A percentile compares a stretch with the other conserved stretches of the same genome.
phyloP scores from a whole-genome alignment of 768 basidiomycete species.

The Leccinum fibrillosum region DNA sequence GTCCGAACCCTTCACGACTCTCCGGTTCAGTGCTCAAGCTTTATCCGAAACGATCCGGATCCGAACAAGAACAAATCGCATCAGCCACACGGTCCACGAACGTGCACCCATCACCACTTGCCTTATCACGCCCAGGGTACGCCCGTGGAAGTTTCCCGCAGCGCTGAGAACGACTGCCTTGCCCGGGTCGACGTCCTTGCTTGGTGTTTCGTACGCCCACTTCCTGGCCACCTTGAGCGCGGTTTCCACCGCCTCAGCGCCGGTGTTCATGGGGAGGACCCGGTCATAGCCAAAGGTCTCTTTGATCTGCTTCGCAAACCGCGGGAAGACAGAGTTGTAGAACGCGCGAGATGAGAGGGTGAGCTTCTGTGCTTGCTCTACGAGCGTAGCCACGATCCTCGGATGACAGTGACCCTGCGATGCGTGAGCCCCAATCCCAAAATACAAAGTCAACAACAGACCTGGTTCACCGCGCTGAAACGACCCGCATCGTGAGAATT shows the following conservation, averaged over 20 bases:
- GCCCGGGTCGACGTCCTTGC: constrained; percentile 47
- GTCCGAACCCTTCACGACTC: constrained; percentile 83
- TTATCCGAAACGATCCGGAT: constrained; percentile 10
- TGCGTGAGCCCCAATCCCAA: constrained; percentile 1
- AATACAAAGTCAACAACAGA: constrained; percentile 30
- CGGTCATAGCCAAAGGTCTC: constrained; percentile 89
- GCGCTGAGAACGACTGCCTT: constrained; percentile 84
- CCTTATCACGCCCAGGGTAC: constrained; percentile 88
- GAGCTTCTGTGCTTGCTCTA: constrained; percentile 82
- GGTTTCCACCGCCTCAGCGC: constrained; percentile 97
- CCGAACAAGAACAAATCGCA: background rate
- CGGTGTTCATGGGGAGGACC: constrained; percentile 99
- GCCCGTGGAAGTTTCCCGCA: constrained; percentile 92
- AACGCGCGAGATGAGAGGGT: constrained; percentile 96
- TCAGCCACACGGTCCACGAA: background rate
- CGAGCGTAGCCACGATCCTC: constrained; percentile 74
- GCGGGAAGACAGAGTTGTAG: constrained; percentile 88
- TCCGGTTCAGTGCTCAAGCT: constrained; percentile 97
- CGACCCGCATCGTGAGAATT: constrained; percentile 1
- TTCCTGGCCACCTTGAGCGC: constrained; percentile 94
- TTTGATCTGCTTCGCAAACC: constrained; percentile 84
- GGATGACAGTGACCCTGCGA: constrained; percentile 88
- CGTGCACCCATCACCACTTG: constrained; percentile 25
- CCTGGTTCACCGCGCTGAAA: constrained; percentile 83
- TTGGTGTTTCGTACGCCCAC: constrained; percentile 93